Conservation (phyloP, 345 rosid genomes). For the Gossypium longicalyx region DNA sequence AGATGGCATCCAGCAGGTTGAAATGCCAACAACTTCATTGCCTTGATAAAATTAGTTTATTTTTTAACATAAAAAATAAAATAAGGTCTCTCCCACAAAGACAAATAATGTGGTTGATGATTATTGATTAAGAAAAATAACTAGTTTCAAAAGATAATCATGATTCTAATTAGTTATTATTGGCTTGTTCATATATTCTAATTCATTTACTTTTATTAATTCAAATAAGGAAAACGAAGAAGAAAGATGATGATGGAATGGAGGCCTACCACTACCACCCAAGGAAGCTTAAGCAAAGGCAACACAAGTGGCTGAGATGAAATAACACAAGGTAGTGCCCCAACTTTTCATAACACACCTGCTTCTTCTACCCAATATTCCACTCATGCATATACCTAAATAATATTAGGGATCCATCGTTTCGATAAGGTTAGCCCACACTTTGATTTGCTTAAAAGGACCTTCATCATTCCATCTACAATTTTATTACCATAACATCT, state of each 20-base stretch:
- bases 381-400: neutral
- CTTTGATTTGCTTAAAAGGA: neutral
- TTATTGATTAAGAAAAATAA: neutral
- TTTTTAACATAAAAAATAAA: too few relatives aligned
- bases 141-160: neutral
- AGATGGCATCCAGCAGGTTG: too few relatives aligned
- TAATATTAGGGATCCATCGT: neutral
- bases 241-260: neutral
- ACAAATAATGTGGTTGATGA: neutral
- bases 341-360: neutral
- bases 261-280: constrained; percentile 1
- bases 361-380: neutral
- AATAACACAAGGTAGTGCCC: neutral
- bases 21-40: too few relatives aligned
- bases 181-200: neutral
- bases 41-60: too few relatives aligned
- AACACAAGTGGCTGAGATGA: neutral
- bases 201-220: too few relatives aligned
- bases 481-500: too few relatives aligned
- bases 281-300: neutral
- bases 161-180: neutral
- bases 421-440: neutral
- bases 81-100: neutral
- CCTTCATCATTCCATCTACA: too few relatives aligned
- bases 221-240: too few relatives aligned